These are phyloP conservation scores for Trichoderma erinaceum DNA, from an alignment of 495 filamentous ascomycete genomes.

Conservation along the genomic window DNA sequence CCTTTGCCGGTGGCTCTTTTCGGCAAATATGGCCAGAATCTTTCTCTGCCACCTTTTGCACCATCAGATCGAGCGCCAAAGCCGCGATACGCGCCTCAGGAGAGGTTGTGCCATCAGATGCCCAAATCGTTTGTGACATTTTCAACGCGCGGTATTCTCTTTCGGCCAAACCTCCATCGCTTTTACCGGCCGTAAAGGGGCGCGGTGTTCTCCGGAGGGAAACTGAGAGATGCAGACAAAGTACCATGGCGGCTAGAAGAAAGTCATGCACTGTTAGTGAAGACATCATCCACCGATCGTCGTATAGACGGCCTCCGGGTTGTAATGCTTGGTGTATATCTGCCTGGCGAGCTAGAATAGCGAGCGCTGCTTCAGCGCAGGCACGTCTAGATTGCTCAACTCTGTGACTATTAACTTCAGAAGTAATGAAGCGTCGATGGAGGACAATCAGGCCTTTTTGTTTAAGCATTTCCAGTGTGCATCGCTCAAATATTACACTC, in stretches of 20 bases:
- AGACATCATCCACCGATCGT: slow-evolving; percentile 35
- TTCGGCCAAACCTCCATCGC: slow-evolving; percentile 19
- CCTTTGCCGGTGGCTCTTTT: neutral
- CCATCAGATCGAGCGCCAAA: slow-evolving; percentile 31
- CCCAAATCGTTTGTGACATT: slow-evolving; percentile 36
- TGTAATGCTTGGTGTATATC: slow-evolving; percentile 32
- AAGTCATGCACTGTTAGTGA: slow-evolving; percentile 40
- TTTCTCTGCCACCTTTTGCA: slow-evolving; percentile 27
- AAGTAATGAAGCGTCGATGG: slow-evolving; percentile 36
- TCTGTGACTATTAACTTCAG: slow-evolving; percentile 23
- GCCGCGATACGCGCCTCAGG: slow-evolving; percentile 34
- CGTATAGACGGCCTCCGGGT: slow-evolving; percentile 32
- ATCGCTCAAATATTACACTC: slow-evolving; percentile 29
- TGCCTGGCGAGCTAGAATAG: slow-evolving; percentile 32
- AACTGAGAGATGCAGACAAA: slow-evolving; percentile 35
- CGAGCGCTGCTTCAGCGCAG: slow-evolving; percentile 37
- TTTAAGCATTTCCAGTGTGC: slow-evolving; percentile 34
- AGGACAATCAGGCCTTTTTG: slow-evolving; percentile 37
- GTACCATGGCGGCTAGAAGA: slow-evolving; percentile 38
- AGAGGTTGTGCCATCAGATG: slow-evolving; percentile 23
- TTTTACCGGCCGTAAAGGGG: neutral
- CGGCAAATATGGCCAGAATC: neutral
- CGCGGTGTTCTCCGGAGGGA: slow-evolving; percentile 9
- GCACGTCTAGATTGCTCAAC: slow-evolving; percentile 31
- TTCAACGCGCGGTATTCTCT: slow-evolving; percentile 32